Evolutionary conservation across 345 rosid genomes (phyloP).

Genomic region (Luvunga scandens): DNA sequence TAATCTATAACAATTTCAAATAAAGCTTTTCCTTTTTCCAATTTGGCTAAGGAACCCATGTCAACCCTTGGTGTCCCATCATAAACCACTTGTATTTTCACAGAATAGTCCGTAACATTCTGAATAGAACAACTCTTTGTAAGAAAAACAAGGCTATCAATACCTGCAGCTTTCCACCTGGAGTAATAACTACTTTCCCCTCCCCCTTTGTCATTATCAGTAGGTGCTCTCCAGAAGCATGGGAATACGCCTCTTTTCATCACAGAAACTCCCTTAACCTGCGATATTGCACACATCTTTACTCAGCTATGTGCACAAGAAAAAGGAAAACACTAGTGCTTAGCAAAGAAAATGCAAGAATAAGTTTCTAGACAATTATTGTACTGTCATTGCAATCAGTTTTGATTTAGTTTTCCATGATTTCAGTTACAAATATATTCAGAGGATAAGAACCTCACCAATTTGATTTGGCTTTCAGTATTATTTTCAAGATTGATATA

Average conservation of each 20-base stretch:
- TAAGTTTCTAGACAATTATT: neutral
- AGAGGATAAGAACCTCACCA: no score
- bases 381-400: neutral
- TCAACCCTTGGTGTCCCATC: conserved; percentile 34
- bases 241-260: conserved; percentile 74
- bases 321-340: neutral
- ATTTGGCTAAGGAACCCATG: conserved; percentile 21
- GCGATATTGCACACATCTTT: conserved; percentile 15
- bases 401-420: no score
- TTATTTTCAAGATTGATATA: neutral
- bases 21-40: conserved; percentile 37
- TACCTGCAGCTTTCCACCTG: conserved; percentile 73
- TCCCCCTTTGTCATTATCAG: conserved; percentile 97
- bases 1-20: conserved; percentile 57
- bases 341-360: neutral
- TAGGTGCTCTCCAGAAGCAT: conserved; percentile 97
- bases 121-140: conserved; percentile 63
- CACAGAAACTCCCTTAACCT: conserved; percentile 73
- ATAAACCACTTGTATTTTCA: conserved; percentile 55
- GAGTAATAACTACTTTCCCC: conserved; percentile 66
- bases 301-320: neutral
- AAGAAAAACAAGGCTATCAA: conserved; percentile 49
- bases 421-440: no score
- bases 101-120: conserved; percentile 35
- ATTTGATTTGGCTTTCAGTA: neutral